Base-by-base conservation (phyloP, 345 rosid species). In the Syzygium aqueum region DNA sequence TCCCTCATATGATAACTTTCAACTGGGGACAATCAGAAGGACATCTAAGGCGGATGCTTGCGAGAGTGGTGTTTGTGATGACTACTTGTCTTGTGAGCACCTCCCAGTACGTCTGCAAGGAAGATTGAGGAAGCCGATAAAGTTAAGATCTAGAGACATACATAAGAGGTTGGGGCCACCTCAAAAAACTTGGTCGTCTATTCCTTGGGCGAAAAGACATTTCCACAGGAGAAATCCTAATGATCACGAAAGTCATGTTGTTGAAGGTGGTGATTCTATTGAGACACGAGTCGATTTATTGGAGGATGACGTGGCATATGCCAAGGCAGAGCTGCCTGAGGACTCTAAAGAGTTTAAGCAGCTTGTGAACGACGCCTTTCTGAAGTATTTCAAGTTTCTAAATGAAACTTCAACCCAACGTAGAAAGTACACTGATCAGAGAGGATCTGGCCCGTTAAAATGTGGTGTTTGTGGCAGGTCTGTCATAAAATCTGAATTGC, bases 401-500 rank as follows among this genome's bases (percentile, higher is more conserved):
- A 90, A 94, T 87, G 94, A 92, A 89, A 92, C 87, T 85, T 84
- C 91, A 9, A 86, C 91, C 51, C 90, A 89, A 28, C 86, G 91
- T 56, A 88, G 90, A 78, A 93, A 88, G 87, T 92, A 88, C 90
- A 78, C 80, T 28, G 90, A 90, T 86, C 88, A 84, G 65, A 89
- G 90, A 85, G 90, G 89, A 67, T 84, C 40, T 25, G 88, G 88
- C 59, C 53, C 57, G 53, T 80, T 92, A 67, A 92, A 88, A 85
- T 94, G 96, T 88, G 84, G 88, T 53, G 86, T 94, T 21, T 93
- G 94, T 89, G 90, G 92, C 92, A 93, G 93, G 95, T 93, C 86
- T 84, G 92, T 89, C 85, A 40, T 85, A 77, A 43, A 50, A 28
- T 73, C 4, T 73, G 49, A 73, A 73, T 73, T n/a, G 10, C 61